Evolutionary conservation across 305 asterid species (phyloP).

Genomic region (Solanum chacoense): DNA sequence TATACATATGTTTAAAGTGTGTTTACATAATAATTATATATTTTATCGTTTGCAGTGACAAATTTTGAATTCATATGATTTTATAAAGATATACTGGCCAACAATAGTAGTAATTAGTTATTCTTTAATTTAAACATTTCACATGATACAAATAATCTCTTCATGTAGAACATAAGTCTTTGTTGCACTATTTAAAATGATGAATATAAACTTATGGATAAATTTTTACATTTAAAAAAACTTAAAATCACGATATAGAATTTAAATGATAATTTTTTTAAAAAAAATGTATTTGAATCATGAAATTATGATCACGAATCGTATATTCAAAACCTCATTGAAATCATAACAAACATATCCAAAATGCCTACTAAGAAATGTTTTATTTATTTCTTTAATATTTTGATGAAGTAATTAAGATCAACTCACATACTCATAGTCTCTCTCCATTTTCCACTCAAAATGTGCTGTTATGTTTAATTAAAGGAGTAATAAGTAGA

Average conservation of each 20-base stretch:
- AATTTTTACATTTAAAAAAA: not conserved
- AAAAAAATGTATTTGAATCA: not conserved
- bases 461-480: not conserved
- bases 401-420: not conserved
- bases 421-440: not conserved
- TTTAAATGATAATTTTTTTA: not conserved
- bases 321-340: not conserved
- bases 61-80: not conserved
- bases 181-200: not conserved
- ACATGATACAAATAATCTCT: not conserved
- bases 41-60: not conserved
- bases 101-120: not conserved
- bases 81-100: not conserved
- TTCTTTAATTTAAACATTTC: not conserved
- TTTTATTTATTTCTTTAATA: not conserved
- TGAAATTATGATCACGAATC: not conserved
- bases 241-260: not conserved
- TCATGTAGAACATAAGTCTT: not conserved
- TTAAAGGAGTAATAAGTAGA: not conserved
- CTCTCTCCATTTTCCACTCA: not conserved
- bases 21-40: not conserved
- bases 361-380: not conserved
- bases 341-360: not conserved
- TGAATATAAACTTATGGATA: not conserved
- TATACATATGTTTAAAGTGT: not conserved